phyloP scores from a whole-genome alignment of 2,329 filamentous ascomycete genomes.

The Fusarium musae region DNA sequence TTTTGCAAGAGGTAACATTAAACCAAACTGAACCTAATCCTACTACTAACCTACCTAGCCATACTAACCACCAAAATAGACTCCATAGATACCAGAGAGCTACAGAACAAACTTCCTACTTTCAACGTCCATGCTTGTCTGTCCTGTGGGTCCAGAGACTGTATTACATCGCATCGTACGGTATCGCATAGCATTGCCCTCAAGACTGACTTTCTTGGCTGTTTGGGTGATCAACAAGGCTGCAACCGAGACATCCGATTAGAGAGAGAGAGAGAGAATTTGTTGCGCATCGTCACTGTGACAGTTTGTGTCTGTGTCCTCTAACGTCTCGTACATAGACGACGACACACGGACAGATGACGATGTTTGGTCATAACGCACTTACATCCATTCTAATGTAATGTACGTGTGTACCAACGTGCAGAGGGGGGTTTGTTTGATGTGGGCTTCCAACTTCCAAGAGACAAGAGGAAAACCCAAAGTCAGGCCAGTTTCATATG shows the following conservation, averaged over 20 bases:
- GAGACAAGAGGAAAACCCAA: slow-evolving; percentile 25
- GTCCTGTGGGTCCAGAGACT: slow-evolving; percentile 25
- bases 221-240: slow-evolving; percentile 27
- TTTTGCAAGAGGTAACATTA: slow-evolving; percentile 23
- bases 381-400: background rate
- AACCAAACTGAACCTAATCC: slow-evolving; percentile 8
- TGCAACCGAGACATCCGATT: slow-evolving; percentile 30
- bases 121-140: slow-evolving; percentile 14
- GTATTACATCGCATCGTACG: background rate
- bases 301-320: slow-evolving; percentile 24
- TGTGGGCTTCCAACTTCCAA: background rate
- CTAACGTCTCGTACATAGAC: slow-evolving; percentile 2
- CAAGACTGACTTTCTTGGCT: slow-evolving; percentile 14
- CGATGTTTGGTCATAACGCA: background rate
- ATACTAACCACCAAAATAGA: slow-evolving; percentile 5
- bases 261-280: background rate
- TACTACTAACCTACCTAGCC: background rate
- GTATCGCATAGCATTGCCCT: background rate
- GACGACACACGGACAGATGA: background rate
- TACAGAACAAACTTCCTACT: slow-evolving; percentile 13
- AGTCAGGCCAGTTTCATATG: slow-evolving; percentile 34
- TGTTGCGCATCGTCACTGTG: slow-evolving; percentile 5
- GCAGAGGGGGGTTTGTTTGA: background rate
- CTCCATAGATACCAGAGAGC: background rate
- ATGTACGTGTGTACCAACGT: background rate